phyloP scores from a whole-genome alignment of 139 green algal genomes.

The Closterium sp. region DNA sequence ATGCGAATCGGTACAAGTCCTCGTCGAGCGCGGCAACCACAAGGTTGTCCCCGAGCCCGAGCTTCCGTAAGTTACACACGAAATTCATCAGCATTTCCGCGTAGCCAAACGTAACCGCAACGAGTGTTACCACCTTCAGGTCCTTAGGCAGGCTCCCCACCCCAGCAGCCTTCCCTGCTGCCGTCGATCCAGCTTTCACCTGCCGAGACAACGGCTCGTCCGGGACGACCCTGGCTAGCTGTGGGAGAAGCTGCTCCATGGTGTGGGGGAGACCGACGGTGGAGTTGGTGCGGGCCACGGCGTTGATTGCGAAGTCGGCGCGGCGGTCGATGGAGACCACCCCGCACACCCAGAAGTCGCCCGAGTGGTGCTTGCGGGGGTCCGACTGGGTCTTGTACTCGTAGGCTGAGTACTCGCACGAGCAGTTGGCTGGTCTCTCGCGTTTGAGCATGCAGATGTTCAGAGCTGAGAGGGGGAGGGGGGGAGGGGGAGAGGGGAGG shows the following conservation, averaged over 20 bases:
- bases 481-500: not conserved
- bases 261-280: conserved; percentile 20
- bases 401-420: conserved; percentile 35
- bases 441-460: conserved; percentile 28
- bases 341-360: conserved; percentile 12
- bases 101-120: conserved; percentile 37
- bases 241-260: conserved; percentile 23
- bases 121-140: conserved; percentile 34
- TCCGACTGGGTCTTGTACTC: conserved; percentile 22
- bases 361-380: not conserved
- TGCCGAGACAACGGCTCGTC: not conserved
- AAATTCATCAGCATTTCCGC: conserved; percentile 47
- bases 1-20: conserved; percentile 38
- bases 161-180: not conserved
- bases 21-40: conserved; percentile 33
- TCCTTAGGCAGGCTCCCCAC: not conserved
- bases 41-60: conserved; percentile 29
- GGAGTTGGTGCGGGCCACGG: not conserved
- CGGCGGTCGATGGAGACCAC: conserved; percentile 20
- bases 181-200: too few relatives aligned
- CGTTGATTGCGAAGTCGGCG: not conserved
- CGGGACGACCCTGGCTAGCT: not conserved
- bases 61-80: conserved; percentile 16
- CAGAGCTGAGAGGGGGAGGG: not conserved
- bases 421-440: conserved; percentile 16